Evolutionary conservation across 2,329 filamentous ascomycete genomes (phyloP), one percentile per base, ranked within the genome.

Genomic region (Penicillium thymicola): DNA sequence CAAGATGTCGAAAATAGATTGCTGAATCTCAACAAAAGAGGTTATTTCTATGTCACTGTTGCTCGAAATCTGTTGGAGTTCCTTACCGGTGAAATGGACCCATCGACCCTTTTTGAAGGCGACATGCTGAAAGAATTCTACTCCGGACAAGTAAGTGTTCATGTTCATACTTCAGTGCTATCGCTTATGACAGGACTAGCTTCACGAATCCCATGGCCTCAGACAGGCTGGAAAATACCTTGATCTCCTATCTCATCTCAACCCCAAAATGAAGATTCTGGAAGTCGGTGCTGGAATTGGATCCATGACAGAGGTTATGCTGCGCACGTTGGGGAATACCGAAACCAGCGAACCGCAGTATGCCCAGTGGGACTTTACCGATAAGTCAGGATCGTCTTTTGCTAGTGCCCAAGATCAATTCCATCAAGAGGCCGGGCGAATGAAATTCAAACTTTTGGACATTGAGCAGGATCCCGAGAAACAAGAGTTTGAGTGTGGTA

Each of bases 401-500:
- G 40, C 48, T 1, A 21, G 51, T 2, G 61, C 58, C 3, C 43
- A 56, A 9, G 30, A 52, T 2, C 18, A 40, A 25, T 64, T 65
- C 42, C 42, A 38, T 9, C 37, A 36, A 5, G 45, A 63, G 5
- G 45, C 37, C 2, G 48, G 52, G 11, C 56, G 47, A 2, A 59
- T 65, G 54, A n/a, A 16, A 6, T 65, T 63, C 21, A 58, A 34
- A 6, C 27, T 47, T 0, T 37, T 65, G 1, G 48, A 65, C 36
- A 60, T 64, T 6, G 58, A 64, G 21, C 21, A 59, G 7, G 62
- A 65, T 25, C 62, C 60, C 0, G 58, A 56, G 10, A 9, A 27
- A 5, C 62, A 65, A 21, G 63, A 57, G 0, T 65, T 65, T 23
- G 57, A 59, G 13, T 57, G 50, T 30, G 63, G 54, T 3, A 57